Evolutionary conservation across 805 yeast genomes (phyloP).

Genomic region (Hemisphaericaspora nanyangensis): DNA sequence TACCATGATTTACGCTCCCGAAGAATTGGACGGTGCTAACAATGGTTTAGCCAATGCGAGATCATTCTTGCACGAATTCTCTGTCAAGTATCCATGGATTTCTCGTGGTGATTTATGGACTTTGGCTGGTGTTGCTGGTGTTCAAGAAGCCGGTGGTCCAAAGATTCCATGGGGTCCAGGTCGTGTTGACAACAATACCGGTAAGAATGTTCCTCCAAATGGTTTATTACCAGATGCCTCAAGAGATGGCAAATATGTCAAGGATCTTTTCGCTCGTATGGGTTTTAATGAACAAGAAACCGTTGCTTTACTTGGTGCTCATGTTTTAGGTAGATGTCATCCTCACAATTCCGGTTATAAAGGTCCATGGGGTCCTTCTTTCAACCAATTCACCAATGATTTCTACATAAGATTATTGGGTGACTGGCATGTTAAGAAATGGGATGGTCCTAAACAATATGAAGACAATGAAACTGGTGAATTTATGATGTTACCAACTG

Average conservation of each 20-base stretch:
- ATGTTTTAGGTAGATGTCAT: constrained; percentile 40
- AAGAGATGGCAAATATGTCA: constrained; percentile 60
- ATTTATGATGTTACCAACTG: constrained; percentile 59
- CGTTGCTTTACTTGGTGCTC: constrained; percentile 42
- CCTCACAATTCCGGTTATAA: constrained; percentile 33
- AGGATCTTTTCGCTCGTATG: constrained; percentile 59
- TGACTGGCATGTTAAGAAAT: constrained; percentile 50
- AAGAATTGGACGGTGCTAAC: constrained; percentile 42
- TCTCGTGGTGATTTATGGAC: constrained; percentile 79
- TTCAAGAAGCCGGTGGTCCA: constrained; percentile 80
- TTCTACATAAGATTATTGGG: constrained; percentile 37
- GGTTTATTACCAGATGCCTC: constrained; percentile 76
- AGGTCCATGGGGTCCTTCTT: constrained; percentile 44
- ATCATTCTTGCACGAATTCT: constrained; percentile 53
- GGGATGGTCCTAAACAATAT: constrained; percentile 41
- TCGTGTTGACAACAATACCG: constrained; percentile 54
- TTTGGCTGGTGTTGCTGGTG: constrained; percentile 71
- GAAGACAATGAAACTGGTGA: constrained; percentile 36
- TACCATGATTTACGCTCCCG: constrained; percentile 33
- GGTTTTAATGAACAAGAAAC: constrained; percentile 37
- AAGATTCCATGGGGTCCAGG: constrained; percentile 81
- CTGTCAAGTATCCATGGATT: constrained; percentile 61
- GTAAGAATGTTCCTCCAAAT: constrained; percentile 52
- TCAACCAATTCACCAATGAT: constrained; percentile 39
- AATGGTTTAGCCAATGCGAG: constrained; percentile 60